Base-by-base conservation (phyloP, 2,329 filamentous ascomycete genomes). In the Diaporthe sp. region DNA sequence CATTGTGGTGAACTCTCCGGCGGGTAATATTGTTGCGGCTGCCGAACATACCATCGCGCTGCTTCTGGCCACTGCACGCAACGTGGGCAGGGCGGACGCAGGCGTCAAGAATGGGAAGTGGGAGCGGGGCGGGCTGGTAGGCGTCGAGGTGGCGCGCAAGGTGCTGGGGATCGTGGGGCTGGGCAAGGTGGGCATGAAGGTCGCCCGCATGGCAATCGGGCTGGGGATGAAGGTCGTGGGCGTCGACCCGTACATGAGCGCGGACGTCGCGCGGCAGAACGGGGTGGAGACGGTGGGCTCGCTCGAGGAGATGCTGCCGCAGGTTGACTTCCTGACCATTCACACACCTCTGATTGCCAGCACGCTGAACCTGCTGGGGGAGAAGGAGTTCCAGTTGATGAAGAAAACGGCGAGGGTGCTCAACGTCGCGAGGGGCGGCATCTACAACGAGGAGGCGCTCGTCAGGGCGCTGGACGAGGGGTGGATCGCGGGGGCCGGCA, bases 141-240 rank as follows among this genome's bases (percentile, higher is more conserved):
- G 94, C 6, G 90, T 95, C 25, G 94, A 96, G 82, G 92, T 96
- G 15, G 93, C 94, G 68, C 90, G 92, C 61, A 96, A 96, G 85
- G 93, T 90, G 1, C 86, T 96, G 9, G 94, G 92, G 1, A 92
- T 96, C 68, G 91, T 97, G 53, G 94, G 94, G 1, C 85, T 96
- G 37, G 94, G 94, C n/a, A 96, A 96, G 85, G 94, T 96, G 39
- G 94, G 94, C 31, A 87, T 96, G 81, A 94, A 93, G 70, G 94
- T 96, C 22, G 94, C 94, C 25, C 88, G 93, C n/a, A 93, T 95
- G 86, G 94, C 93, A 12, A 92, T 92, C 72, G 94, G 94, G 0
- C 85, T 96, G 37, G 93, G 93, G 0, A 96, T 96, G 94, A 90
- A 90, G 57, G 90, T 96, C 17, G 84, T 92, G 22, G 94, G 93